Conservation (phyloP, 768 basidiomycete genomes). For the Rhodotorula kratochvilovae region DNA sequence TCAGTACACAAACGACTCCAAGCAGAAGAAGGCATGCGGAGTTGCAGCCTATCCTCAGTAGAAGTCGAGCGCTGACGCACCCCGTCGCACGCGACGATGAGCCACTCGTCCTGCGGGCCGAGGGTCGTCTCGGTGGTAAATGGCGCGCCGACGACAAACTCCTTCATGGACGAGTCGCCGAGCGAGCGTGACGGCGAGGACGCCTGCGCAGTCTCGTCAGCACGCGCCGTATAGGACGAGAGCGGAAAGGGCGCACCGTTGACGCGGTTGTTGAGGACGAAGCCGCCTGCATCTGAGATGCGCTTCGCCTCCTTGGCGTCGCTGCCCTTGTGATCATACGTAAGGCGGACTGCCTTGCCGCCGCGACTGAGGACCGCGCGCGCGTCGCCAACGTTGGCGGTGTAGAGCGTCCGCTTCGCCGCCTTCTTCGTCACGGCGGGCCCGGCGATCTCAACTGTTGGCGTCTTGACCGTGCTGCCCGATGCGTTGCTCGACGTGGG, state of each 20-base stretch:
- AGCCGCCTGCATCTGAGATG: conserved; percentile 95
- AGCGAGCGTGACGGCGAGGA: conserved; percentile 90
- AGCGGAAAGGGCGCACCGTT: conserved; percentile 63
- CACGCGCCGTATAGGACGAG: conserved; percentile 66
- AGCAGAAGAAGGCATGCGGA: too few relatives aligned
- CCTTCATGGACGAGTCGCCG: conserved; percentile 98
- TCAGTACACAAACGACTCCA: too few relatives aligned
- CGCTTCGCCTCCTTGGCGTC: conserved; percentile 97
- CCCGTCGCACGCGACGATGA: conserved; percentile 88
- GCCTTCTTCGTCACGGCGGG: conserved; percentile 28
- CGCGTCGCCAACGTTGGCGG: conserved; percentile 95
- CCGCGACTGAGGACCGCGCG: conserved; percentile 85
- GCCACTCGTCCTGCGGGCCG: conserved; percentile 81
- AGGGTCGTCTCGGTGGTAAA: conserved; percentile 97
- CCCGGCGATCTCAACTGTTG: conserved; percentile 16
- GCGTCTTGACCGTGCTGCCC: background rate
- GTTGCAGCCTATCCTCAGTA: too few relatives aligned
- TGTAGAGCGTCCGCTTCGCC: conserved; percentile 59
- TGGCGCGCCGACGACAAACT: conserved; percentile 94
- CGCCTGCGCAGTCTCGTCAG: conserved; percentile 64
- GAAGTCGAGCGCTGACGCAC: conserved; percentile 20
- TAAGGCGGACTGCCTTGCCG: conserved; percentile 84
- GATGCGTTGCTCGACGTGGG: background rate
- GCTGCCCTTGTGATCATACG: conserved; percentile 97
- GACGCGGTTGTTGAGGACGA: conserved; percentile 96